A percentile compares a stretch with the other conserved stretches of the same genome.
Evolutionary conservation across 805 yeast genomes (phyloP).

Genomic region (Zygosaccharomyces rouxii): DNA sequence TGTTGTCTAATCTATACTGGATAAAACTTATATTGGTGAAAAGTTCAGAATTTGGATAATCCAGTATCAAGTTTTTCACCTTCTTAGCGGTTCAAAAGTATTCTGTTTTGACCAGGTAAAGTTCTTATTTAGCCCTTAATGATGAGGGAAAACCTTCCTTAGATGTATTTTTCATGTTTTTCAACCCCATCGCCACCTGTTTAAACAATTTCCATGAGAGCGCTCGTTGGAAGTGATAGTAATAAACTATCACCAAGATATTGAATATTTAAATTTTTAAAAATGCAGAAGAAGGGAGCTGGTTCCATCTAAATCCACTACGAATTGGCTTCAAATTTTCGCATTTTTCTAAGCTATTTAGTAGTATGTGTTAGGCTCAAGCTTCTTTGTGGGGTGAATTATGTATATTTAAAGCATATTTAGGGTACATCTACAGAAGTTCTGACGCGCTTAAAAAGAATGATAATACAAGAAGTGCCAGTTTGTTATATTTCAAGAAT

Average conservation of each 20-base stretch:
- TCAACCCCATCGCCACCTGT: slow-evolving; percentile 14
- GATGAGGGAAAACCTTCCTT: slow-evolving; percentile 2
- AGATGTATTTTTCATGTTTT: slow-evolving; percentile 8
- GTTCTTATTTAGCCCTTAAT: slow-evolving; percentile 3
- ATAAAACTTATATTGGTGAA: slow-evolving; percentile 3
- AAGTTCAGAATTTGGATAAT: slow-evolving; percentile 7
- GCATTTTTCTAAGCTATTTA: too few species aligned
- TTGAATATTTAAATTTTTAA: not conserved
- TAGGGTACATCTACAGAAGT: too few species aligned
- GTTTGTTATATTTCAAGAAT: too few species aligned
- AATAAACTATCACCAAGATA: not conserved
- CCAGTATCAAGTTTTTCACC: slow-evolving; percentile 11
- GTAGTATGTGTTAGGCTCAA: too few species aligned
- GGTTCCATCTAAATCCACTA: too few species aligned
- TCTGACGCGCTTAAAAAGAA: too few species aligned
- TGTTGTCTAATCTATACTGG: not conserved
- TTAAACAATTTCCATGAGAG: not conserved
- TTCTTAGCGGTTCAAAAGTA: slow-evolving; percentile 9
- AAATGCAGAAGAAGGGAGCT: not conserved
- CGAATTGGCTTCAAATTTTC: too few species aligned
- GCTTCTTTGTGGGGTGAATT: too few species aligned
- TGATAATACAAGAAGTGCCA: too few species aligned
- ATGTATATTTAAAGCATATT: too few species aligned
- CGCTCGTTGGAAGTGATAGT: not conserved
- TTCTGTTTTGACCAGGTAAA: slow-evolving; percentile 11